Base-by-base conservation (phyloP, 441 rosid species). In the Brassica hybrid region DNA sequence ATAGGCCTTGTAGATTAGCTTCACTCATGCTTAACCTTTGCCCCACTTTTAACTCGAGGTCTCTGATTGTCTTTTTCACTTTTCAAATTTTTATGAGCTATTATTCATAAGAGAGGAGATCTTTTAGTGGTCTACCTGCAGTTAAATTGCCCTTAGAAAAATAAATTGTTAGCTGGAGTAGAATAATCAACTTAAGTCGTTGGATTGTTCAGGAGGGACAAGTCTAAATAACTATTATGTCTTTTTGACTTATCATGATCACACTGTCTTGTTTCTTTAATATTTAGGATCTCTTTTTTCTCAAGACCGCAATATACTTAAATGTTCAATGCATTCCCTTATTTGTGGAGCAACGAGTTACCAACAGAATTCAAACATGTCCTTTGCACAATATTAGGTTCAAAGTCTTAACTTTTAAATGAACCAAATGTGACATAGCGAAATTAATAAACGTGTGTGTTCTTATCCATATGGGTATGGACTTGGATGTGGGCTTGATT, bases 401-500 rank as follows among this genome's bases (percentile, higher is more conserved):
- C 34, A 34, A 11, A 17, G n/a, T 56, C n/a, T 65, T 11, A 5
- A 52, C 10, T 14, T 67, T 41, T 8, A 19, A 67, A 12, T 69
- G 70, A 45, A 36, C 4, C 12, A 7, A 70, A 23, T 13, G 12
- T 54, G 14, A 21, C 5, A 23, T 3, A 7, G 21, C 63, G 23
- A 32, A 11, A 7, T 0, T 34, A n/a, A n/a, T n/a, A 5, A 45
- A 11, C 52, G 14, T 52, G 10, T 34, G 66, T 34, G n/a, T n/a
- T n/a, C n/a, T n/a, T n/a, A n/a, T n/a, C n/a, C n/a, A n/a, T n/a
- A n/a, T n/a, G n/a, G n/a, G n/a, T n/a, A n/a, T n/a, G n/a, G 62
- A 64, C 76, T 70, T 71, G 25, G 18, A 64, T 10, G 13, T 71
- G 52, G 58, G 60, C 36, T 25, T 63, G 13, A 8, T 10, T 45